phyloP scores from a whole-genome alignment of 1,139 yeast species.

The Blastobotrys elegans region DNA sequence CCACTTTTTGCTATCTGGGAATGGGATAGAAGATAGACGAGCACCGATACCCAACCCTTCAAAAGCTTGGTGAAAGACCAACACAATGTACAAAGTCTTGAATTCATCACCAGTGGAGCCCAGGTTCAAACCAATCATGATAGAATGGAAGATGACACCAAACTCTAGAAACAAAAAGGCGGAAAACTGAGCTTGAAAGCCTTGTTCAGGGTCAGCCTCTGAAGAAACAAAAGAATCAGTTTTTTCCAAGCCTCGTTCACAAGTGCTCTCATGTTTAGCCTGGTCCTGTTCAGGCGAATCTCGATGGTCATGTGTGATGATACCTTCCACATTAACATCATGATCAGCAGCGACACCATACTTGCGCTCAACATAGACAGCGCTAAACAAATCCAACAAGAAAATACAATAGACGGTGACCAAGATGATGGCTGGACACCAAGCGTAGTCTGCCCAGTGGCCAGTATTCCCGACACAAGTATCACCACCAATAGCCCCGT shows the following conservation, averaged over 20 bases:
- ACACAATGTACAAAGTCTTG: conserved; percentile 66
- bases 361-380: conserved; percentile 25
- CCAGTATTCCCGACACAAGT: conserved; percentile 50
- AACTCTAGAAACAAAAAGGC: conserved; percentile 59
- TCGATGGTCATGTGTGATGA: conserved; percentile 44
- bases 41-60: conserved; percentile 91
- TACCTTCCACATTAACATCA: conserved; percentile 60
- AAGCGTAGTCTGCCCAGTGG: conserved; percentile 33
- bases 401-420: conserved; percentile 37
- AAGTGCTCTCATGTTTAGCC: not conserved
- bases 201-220: not conserved
- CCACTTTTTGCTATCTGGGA: conserved; percentile 38
- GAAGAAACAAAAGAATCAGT: not conserved
- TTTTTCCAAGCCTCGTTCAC: conserved; percentile 1
- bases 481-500: conserved; percentile 45
- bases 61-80: conserved; percentile 85
- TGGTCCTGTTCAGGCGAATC: not conserved
- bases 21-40: conserved; percentile 60
- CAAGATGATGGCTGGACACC: conserved; percentile 36
- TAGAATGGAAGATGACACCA: conserved; percentile 76
- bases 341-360: conserved; percentile 22
- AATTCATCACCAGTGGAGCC: conserved; percentile 64
- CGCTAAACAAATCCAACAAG: conserved; percentile 30
- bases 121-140: conserved; percentile 68
- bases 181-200: conserved; percentile 18